These are phyloP conservation scores for Brasilioporus rufonigricans DNA, from an alignment of 768 basidiomycete species.

Conservation along the genomic window DNA sequence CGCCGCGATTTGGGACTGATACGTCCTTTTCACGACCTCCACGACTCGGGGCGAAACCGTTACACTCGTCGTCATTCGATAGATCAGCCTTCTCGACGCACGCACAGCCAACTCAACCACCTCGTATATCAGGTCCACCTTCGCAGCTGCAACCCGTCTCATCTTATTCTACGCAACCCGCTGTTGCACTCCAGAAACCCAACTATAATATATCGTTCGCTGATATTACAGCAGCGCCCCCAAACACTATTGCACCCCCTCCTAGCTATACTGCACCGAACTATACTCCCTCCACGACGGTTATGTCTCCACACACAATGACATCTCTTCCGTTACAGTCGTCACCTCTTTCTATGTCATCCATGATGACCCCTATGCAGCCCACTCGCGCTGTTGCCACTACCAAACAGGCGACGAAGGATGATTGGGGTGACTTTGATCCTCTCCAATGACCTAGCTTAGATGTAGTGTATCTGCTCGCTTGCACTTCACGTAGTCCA, in stretches of 20 bases:
- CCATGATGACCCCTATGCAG: constrained; percentile 59
- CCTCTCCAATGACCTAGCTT: constrained; percentile 39
- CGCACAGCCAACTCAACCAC: constrained; percentile 22
- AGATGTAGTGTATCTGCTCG: constrained; percentile 3
- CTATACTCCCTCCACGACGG: constrained; percentile 15
- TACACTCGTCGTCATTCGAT: constrained; percentile 37
- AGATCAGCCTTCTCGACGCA: constrained; percentile 25
- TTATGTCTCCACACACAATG: constrained; percentile 23
- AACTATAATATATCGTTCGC: constrained; percentile 57
- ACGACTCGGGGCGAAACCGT: constrained; percentile 39
- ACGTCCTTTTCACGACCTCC: constrained; percentile 31
- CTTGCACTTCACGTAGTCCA: neutral
- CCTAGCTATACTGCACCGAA: constrained; percentile 15
- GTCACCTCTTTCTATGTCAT: constrained; percentile 40
- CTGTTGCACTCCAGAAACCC: constrained; percentile 37
- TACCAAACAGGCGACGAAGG: constrained; percentile 53
- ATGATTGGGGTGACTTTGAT: constrained; percentile 83
- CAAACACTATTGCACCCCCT: constrained; percentile 11
- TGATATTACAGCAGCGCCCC: constrained; percentile 22
- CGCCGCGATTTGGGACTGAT: constrained; percentile 36
- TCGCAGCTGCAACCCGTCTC: constrained; percentile 20
- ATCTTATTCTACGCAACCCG: constrained; percentile 7
- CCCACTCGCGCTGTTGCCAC: constrained; percentile 40
- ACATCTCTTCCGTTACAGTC: constrained; percentile 32
- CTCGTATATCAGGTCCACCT: constrained; percentile 19